phyloP scores from a whole-genome alignment of 1,284 basidiomycete species.

The Takashimella tepidaria region DNA sequence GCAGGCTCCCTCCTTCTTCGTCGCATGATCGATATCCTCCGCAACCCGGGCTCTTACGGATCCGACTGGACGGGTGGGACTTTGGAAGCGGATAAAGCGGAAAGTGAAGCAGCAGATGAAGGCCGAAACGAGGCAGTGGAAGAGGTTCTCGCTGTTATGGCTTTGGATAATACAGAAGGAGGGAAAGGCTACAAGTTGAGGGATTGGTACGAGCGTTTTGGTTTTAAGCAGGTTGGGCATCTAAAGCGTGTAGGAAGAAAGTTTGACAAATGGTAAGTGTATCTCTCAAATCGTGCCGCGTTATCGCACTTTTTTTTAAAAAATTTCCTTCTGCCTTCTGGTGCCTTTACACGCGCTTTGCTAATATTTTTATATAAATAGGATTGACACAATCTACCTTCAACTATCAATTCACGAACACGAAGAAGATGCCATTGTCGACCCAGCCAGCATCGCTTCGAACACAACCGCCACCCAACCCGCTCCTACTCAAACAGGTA shows the following conservation, averaged over 20 bases:
- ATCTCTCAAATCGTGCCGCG: not conserved
- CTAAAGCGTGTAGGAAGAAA: conserved; percentile 3
- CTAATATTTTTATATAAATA: too few species aligned
- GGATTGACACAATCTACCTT: conserved; percentile 5
- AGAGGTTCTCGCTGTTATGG: conserved; percentile 1
- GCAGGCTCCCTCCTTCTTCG: not conserved
- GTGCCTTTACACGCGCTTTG: too few species aligned
- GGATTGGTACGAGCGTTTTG: conserved; percentile 5
- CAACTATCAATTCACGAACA: not conserved
- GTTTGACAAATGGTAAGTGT: conserved; percentile 4
- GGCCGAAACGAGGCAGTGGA: not conserved
- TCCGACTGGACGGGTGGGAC: not conserved
- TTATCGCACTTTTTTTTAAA: too few species aligned
- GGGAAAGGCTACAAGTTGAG: not conserved
- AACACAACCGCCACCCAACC: not conserved
- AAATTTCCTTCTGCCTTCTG: too few species aligned
- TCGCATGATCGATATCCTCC: not conserved
- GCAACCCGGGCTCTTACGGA: not conserved
- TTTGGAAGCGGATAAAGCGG: not conserved
- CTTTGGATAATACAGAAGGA: not conserved
- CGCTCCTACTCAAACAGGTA: not conserved
- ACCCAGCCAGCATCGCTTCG: not conserved
- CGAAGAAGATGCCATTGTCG: not conserved
- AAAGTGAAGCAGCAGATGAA: not conserved
- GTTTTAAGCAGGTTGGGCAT: conserved; percentile 1